These are phyloP conservation scores for Fusarium pseudoanthophilum DNA, from an alignment of 2,329 filamentous ascomycete genomes.

Conservation along the genomic window DNA sequence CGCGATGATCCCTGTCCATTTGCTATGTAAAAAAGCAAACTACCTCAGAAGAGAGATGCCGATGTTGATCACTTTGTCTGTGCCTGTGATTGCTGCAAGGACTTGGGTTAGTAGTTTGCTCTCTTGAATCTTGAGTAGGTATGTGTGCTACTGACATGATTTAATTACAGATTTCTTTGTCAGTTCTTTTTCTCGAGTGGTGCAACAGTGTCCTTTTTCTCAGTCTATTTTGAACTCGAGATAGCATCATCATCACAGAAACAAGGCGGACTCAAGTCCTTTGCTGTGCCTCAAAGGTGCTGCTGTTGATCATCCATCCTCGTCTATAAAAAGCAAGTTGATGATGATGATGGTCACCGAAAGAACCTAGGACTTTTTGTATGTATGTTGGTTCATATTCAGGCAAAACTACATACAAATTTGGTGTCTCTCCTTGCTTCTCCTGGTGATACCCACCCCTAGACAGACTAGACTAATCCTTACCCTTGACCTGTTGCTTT, in stretches of 20 bases:
- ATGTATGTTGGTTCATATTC: neutral
- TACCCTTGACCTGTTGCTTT: neutral
- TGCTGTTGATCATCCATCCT: conserved; percentile 7
- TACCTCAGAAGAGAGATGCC: conserved; percentile 2
- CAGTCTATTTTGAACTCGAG: neutral
- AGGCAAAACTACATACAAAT: neutral
- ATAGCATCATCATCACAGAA: neutral
- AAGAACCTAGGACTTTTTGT: neutral
- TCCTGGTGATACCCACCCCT: conserved; percentile 22
- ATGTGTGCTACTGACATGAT: neutral
- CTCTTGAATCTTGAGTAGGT: neutral
- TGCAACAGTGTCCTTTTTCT: neutral
- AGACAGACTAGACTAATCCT: neutral
- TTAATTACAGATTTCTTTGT: neutral
- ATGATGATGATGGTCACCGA: neutral
- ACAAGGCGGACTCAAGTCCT: neutral
- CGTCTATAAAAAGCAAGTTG: conserved; percentile 14
- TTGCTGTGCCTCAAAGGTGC: conserved; percentile 20
- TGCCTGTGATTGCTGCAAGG: conserved; percentile 11
- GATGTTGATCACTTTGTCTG: conserved; percentile 1
- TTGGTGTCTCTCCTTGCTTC: conserved; percentile 6
- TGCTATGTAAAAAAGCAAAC: conserved; percentile 25
- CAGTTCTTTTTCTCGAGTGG: neutral
- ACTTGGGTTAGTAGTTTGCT: neutral
- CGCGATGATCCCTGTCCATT: conserved; percentile 1